Base-by-base conservation (phyloP, 164 flowering plant genomes). In the Paratinospora sagittata region DNA sequence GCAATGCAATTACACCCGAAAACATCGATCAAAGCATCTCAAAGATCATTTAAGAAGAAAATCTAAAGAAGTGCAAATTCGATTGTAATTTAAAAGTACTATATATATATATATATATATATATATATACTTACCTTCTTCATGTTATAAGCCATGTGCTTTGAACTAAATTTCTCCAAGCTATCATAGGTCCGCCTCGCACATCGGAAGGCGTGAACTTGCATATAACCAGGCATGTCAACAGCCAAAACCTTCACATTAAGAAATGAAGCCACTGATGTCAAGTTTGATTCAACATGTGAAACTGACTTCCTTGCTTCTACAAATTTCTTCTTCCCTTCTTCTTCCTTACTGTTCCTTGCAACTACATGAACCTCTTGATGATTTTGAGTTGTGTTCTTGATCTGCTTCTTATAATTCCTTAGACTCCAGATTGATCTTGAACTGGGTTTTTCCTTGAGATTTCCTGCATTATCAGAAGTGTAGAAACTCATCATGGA, bases 171-270 rank as follows among this genome's bases (percentile, higher is more conserved):
- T 75, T 84, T 93, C 76, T 91, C 94, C 79, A 88, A 79, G 71
- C 91, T 80, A 63, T 90, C 97, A 69, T 73, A 88, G 23, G 88
- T 85, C 0, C 76, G 70, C 45, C 96, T 78, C 0, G 97, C 98
- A 39, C 87, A 86, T 57, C 85, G 73, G 72, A 91, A 88, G 27
- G 96, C 96, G 75, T 93, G 98, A 6, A 81, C 86, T 77, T 93
- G 98, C 94, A 93, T 90, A 78, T 80, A 85, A 43, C 83, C 89
- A 0, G 94, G 92, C 98, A 93, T 91, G 72, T 93, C 97, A 0
- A 85, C 71, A 0, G 84, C 93, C 74, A 93, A 63, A 8, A 93
- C 92, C 82, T 81, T 88, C 75, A 86, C 93, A 19, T 88, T 85
- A 49, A 87, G 84, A 76, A 89, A 83, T 14, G 84, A 64, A 2